Evolutionary conservation across 331 rosid species (phyloP), one percentile per base, ranked within the genome.

Genomic region (Acacia pycnantha): DNA sequence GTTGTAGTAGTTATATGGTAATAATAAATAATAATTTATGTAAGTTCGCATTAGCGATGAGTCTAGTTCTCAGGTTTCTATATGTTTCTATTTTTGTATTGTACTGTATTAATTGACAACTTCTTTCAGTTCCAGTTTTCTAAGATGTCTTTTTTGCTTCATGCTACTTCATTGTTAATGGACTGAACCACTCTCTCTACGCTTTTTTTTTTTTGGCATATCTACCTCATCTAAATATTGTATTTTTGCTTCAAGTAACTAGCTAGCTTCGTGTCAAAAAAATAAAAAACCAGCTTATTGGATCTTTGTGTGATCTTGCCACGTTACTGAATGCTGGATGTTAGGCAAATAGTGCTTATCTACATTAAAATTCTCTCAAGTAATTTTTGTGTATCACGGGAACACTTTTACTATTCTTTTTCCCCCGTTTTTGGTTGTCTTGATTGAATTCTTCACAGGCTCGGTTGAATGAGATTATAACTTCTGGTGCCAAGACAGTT

Each of bases 381-480:
- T 31, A 65, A 50, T 58, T 62, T 83, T 72, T 76, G 47, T 51
- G 66, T 43, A 50, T 48, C 31, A 50, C 5, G 5, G 79, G 75
- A 53, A 54, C 44, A 29, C 10, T 43, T 65, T 18, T 50, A 37
- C 26, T 18, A 6, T 72, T 53, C 41, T 37, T 33, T 56, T 1
- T 0, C 22, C 26, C 11, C 7, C 5, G 3, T n/a, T 66, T 47
- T 47, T 29, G 51, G 0, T 79, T 26, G 46, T 37, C 72, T 77
- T 77, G 50, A 59, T 77, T 59, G 53, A 71, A 76, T 74, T 80
- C 21, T 86, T 29, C 88, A 78, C 87, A 95, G 98, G 95, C 94
- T 81, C 92, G 93, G 89, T 82, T 95, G 84, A 88, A 95, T 73
- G 97, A 92, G 86, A 93, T 93, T 81, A 92, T 95, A 64, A 92